Percentiles rank a stretch among this genome's conserved stretches.
Evolutionary conservation across 164 flowering plant genomes (phyloP).

Genomic region (Amborella trichopoda): DNA sequence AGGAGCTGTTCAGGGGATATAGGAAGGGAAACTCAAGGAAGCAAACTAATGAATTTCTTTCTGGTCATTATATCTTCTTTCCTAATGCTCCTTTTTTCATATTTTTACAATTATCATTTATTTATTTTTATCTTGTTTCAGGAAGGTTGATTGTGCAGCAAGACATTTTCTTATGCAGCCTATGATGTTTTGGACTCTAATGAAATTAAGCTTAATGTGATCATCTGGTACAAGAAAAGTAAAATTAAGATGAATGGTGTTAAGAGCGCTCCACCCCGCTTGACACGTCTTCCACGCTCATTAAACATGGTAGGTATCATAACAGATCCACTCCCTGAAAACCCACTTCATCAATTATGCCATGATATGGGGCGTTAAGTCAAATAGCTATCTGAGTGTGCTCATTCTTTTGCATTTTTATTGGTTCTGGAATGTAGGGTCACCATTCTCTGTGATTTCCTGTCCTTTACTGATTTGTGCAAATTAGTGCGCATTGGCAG

Average conservation of each 20-base stretch:
- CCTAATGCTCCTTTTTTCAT: neutral
- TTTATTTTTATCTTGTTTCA: neutral
- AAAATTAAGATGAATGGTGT: conserved; percentile 44
- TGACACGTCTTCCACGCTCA: conserved; percentile 62
- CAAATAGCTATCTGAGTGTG: too few relatives aligned
- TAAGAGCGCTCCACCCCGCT: conserved; percentile 17
- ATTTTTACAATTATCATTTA: neutral
- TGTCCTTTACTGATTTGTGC: too few relatives aligned
- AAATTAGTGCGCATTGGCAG: too few relatives aligned
- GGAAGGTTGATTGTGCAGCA: too few relatives aligned
- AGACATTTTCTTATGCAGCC: conserved; percentile 51
- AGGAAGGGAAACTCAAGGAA: conserved; percentile 50
- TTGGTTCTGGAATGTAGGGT: too few relatives aligned
- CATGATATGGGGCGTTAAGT: too few relatives aligned
- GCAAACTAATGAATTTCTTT: conserved; percentile 58
- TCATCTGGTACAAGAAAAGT: conserved; percentile 88
- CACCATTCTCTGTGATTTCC: too few relatives aligned
- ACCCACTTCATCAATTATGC: too few relatives aligned
- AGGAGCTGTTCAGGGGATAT: conserved; percentile 62
- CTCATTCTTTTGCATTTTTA: too few relatives aligned
- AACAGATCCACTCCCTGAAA: too few relatives aligned
- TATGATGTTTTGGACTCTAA: conserved; percentile 78
- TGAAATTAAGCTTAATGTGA: conserved; percentile 49
- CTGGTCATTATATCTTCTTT: too few relatives aligned
- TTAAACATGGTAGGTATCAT: conserved; percentile 80